phyloP scores from a whole-genome alignment of 441 rosid species.

The Codiaeum variegatum region DNA sequence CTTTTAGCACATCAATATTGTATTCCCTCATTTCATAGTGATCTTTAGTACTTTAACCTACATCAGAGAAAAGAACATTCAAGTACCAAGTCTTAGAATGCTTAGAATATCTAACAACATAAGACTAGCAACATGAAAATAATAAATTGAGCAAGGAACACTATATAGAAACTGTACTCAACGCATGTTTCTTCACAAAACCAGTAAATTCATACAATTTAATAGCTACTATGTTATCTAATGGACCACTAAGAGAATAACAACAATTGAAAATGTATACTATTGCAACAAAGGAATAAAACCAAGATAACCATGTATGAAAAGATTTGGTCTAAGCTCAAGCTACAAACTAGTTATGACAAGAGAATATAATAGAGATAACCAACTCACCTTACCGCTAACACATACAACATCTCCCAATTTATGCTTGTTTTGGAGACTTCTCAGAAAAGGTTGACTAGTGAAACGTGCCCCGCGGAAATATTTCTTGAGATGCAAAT shows the following conservation, averaged over 20 bases:
- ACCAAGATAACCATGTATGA: background rate
- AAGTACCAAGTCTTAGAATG: conserved; percentile 16
- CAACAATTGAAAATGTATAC: background rate
- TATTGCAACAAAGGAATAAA: background rate
- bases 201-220: background rate
- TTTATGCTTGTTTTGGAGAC: conserved; percentile 54
- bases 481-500: conserved; percentile 83
- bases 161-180: conserved; percentile 9
- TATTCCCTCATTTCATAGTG: conserved; percentile 94
- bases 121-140: background rate
- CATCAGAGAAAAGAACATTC: conserved; percentile 20
- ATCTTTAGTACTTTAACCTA: conserved; percentile 57
- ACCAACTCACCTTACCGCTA: conserved; percentile 71
- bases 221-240: background rate
- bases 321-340: conserved; percentile 14
- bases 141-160: background rate
- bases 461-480: conserved; percentile 86
- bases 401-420: conserved; percentile 79
- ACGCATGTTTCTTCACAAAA: too few species aligned
- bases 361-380: conserved; percentile 15
- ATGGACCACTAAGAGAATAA: background rate
- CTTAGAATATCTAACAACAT: conserved; percentile 15
- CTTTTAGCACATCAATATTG: conserved; percentile 70
- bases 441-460: conserved; percentile 60
- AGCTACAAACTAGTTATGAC: conserved; percentile 1